phyloP scores from a whole-genome alignment of 1,284 basidiomycete species.

The Boletus sp. region DNA sequence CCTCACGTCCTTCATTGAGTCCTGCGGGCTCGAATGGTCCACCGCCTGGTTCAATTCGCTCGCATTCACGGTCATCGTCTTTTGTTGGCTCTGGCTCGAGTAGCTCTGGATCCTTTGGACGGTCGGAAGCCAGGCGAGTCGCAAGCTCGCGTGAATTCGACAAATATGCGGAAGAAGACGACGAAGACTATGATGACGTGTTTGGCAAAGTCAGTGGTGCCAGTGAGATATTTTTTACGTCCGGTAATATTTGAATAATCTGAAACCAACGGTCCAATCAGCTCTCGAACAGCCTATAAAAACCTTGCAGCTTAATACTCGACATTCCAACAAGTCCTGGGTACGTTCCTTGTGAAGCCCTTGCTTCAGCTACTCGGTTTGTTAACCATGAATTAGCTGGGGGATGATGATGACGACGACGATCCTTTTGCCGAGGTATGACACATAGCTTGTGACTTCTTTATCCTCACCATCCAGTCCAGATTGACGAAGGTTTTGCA shows the following conservation, averaged over 20 bases:
- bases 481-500: slow-evolving; percentile 89
- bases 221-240: slow-evolving; percentile 39
- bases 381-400: slow-evolving; percentile 44
- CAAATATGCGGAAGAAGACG: slow-evolving; percentile 81
- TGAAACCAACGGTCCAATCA: slow-evolving; percentile 24
- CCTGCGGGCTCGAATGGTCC: slow-evolving; percentile 29
- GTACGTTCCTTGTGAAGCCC: slow-evolving; percentile 36
- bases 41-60: slow-evolving; percentile 27
- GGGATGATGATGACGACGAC: slow-evolving; percentile 81
- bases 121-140: slow-evolving; percentile 52
- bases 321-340: slow-evolving; percentile 85
- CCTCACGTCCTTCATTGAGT: slow-evolving; percentile 47
- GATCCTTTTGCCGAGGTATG: slow-evolving; percentile 91
- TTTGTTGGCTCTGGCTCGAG: slow-evolving; percentile 42
- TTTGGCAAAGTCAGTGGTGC: slow-evolving; percentile 71
- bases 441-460: slow-evolving; percentile 1
- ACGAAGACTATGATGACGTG: slow-evolving; percentile 90
- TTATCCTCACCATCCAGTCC: slow-evolving; percentile 6
- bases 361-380: slow-evolving; percentile 3
- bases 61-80: slow-evolving; percentile 55
- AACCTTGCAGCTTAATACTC: slow-evolving; percentile 76
- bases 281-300: slow-evolving; percentile 60
- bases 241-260: not conserved
- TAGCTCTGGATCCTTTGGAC: slow-evolving; percentile 55
- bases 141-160: slow-evolving; percentile 61